Conservation (phyloP, 2,329 filamentous ascomycete genomes). For the Chrysoporthe puriensis region DNA sequence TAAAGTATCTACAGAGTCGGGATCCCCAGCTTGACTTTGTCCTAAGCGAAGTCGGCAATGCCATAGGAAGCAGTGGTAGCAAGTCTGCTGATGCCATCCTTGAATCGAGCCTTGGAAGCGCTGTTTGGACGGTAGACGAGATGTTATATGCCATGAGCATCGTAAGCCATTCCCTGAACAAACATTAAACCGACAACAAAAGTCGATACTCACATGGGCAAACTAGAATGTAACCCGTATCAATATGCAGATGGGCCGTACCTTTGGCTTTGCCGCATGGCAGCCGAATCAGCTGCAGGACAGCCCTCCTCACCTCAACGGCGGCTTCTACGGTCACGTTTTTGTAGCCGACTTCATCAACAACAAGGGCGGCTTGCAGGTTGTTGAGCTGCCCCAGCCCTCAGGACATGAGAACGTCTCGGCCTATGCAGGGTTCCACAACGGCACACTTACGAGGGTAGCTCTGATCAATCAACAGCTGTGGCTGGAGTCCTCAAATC, state of each 20-base stretch:
- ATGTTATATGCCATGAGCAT: neutral
- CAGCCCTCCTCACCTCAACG: neutral
- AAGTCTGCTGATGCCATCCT: neutral
- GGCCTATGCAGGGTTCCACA: no score
- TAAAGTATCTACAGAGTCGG: neutral
- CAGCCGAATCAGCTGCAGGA: neutral
- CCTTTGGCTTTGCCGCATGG: neutral
- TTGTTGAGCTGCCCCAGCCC: no score
- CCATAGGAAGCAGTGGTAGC: neutral
- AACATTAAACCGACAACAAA: neutral
- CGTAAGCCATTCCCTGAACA: neutral
- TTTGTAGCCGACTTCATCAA: no score
- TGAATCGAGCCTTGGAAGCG: neutral
- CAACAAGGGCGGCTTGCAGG: no score
- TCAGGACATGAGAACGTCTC: no score
- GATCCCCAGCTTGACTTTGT: neutral
- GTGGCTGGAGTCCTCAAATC: no score
- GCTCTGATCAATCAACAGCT: no score
- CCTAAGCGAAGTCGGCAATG: neutral
- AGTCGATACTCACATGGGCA: neutral
- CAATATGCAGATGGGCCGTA: neutral
- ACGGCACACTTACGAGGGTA: no score
- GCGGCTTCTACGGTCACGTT: no score
- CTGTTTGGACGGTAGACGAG: neutral
- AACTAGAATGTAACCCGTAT: neutral